Evolutionary conservation across 2,329 filamentous ascomycete genomes (phyloP).

Genomic region (Phialocephala subalpina): DNA sequence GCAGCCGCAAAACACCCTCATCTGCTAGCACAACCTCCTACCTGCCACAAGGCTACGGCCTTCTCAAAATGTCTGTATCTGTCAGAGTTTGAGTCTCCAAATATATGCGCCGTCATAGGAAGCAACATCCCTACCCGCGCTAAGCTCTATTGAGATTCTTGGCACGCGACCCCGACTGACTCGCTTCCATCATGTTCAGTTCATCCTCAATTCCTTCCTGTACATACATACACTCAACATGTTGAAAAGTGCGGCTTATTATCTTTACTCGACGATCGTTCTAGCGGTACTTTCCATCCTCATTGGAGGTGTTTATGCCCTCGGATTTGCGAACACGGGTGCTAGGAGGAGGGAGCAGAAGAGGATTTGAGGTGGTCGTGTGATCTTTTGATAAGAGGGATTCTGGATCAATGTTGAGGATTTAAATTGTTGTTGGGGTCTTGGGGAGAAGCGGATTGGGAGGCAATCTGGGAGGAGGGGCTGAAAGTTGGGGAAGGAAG

Average conservation of each 20-base stretch:
- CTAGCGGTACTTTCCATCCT: background rate
- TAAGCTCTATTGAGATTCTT: too few species aligned
- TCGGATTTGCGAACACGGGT: background rate
- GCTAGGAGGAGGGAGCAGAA: background rate
- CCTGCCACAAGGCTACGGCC: too few species aligned
- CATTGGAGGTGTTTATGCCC: background rate
- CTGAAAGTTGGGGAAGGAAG: slow-evolving; percentile 20
- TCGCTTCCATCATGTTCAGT: too few species aligned
- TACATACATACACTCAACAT: background rate
- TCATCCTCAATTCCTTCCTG: too few species aligned
- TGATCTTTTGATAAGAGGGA: background rate
- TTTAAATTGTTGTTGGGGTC: slow-evolving; percentile 23
- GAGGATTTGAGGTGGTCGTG: background rate
- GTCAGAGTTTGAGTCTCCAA: too few species aligned
- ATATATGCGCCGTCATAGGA: too few species aligned
- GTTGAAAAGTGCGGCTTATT: background rate
- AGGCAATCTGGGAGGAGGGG: slow-evolving; percentile 30
- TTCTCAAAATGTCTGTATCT: too few species aligned
- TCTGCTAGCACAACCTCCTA: too few species aligned
- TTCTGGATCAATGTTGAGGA: slow-evolving; percentile 18
- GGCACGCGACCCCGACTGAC: too few species aligned
- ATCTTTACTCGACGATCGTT: background rate
- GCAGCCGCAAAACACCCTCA: too few species aligned
- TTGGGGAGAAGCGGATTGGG: slow-evolving; percentile 16
- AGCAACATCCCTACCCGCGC: too few species aligned